Conservation (phyloP, 1,284 basidiomycete genomes). For the Sphagnurus paluster region DNA sequence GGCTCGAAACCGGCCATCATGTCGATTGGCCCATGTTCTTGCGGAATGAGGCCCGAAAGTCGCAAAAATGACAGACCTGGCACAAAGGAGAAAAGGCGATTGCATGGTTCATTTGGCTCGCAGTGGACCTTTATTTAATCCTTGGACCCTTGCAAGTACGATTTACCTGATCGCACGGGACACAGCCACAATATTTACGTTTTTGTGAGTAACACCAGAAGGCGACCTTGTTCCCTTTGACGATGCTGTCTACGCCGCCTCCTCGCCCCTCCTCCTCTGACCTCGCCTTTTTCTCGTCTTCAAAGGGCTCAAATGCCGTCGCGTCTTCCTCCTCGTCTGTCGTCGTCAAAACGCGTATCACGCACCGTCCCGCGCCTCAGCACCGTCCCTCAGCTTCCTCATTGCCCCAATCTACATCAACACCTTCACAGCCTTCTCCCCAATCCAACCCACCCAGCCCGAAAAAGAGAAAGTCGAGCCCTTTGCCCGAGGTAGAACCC, state of each 20-base stretch:
- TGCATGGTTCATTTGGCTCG: no score
- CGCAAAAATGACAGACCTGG: no score
- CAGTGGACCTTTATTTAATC: no score
- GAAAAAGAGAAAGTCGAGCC: constrained; percentile 35
- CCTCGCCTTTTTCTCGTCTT: constrained; percentile 35
- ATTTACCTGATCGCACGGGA: neutral
- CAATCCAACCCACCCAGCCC: constrained; percentile 25
- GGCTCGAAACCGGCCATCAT: no score
- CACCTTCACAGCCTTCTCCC: constrained; percentile 30
- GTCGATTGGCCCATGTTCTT: no score
- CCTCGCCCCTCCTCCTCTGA: constrained; percentile 28
- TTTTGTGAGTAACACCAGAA: neutral
- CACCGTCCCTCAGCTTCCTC: constrained; percentile 10
- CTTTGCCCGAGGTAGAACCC: constrained; percentile 22
- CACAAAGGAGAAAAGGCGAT: no score
- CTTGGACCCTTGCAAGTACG: no score
- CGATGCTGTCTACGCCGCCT: constrained; percentile 14
- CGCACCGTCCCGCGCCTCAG: constrained; percentile 12
- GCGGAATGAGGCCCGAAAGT: no score
- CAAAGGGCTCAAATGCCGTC: constrained; percentile 28
- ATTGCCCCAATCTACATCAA: constrained; percentile 17
- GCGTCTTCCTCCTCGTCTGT: constrained; percentile 30
- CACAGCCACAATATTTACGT: constrained; percentile 1
- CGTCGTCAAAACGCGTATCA: constrained; percentile 32
- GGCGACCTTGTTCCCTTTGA: neutral